Conservation (phyloP, 2,329 filamentous ascomycete genomes). For the Monosporascus sp. region DNA sequence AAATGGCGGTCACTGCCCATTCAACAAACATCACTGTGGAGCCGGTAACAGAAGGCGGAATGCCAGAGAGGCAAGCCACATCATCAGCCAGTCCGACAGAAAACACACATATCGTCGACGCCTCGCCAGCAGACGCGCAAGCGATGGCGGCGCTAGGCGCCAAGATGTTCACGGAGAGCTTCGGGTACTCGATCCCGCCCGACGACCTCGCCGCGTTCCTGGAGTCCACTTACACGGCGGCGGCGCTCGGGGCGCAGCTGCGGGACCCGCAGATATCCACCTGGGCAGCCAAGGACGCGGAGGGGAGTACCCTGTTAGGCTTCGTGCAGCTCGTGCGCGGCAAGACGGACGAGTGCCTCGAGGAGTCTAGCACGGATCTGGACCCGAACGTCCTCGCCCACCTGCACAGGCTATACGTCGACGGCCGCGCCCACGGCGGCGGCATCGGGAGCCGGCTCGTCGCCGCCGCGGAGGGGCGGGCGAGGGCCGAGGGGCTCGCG, state of each 20-base stretch:
- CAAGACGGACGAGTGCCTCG: constrained; percentile 13
- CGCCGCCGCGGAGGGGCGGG: constrained; percentile 16
- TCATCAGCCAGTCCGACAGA: not conserved
- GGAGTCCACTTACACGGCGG: constrained; percentile 14
- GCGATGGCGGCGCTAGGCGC: constrained; percentile 21
- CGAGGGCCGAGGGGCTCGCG: constrained; percentile 19
- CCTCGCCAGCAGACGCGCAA: constrained; percentile 15
- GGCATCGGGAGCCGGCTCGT: constrained; percentile 23
- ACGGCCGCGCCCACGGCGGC: constrained; percentile 18
- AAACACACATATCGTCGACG: constrained; percentile 9
- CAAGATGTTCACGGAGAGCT: constrained; percentile 20
- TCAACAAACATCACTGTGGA: not conserved
- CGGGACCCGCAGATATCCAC: constrained; percentile 13
- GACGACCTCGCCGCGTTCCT: constrained; percentile 19
- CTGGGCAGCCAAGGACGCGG: constrained; percentile 15
- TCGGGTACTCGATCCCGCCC: constrained; percentile 17
- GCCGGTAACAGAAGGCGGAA: not conserved
- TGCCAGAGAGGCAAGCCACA: not conserved
- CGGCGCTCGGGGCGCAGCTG: constrained; percentile 14
- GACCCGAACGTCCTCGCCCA: constrained; percentile 14
- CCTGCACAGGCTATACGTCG: constrained; percentile 23
- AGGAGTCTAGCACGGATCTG: constrained; percentile 7
- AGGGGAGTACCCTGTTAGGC: constrained; percentile 12
- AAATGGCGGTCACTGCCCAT: no score
- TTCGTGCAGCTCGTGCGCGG: constrained; percentile 22